These are phyloP conservation scores for Monilinia laxa DNA, from an alignment of 2,329 filamentous ascomycete species.

Conservation along the genomic window DNA sequence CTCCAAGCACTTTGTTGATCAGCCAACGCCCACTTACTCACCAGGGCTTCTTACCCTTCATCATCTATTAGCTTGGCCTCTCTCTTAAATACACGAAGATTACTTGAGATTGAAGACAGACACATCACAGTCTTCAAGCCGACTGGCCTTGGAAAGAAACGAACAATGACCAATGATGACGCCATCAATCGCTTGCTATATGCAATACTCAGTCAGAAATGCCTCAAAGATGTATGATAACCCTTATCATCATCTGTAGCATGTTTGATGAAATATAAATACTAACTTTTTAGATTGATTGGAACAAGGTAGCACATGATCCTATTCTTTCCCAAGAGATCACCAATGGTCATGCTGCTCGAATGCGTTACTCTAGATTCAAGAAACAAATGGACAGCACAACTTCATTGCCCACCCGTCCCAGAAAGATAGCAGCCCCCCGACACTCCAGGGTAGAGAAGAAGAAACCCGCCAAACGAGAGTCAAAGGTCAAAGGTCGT, in stretches of 20 bases:
- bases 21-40: not conserved
- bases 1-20: not conserved
- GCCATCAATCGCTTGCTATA: constrained; percentile 54
- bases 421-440: constrained; percentile 24
- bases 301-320: constrained; percentile 50
- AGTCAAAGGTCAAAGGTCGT: constrained; percentile 9
- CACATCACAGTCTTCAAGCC: constrained; percentile 27
- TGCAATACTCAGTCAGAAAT: constrained; percentile 54
- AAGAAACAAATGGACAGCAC: constrained; percentile 51
- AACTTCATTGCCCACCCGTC: constrained; percentile 30
- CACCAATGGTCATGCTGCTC: constrained; percentile 56
- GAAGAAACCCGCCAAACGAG: constrained; percentile 14
- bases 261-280: not conserved
- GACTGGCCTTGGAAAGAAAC: constrained; percentile 41
- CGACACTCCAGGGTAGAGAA: constrained; percentile 34
- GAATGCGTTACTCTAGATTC: constrained; percentile 57
- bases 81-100: constrained; percentile 8
- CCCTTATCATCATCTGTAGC: not conserved
- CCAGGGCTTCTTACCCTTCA: not conserved
- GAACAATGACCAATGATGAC: constrained; percentile 47
- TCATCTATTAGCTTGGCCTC: not conserved
- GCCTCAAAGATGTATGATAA: constrained; percentile 49
- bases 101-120: not conserved
- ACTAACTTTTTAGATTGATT: constrained; percentile 48
- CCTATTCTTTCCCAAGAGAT: constrained; percentile 45